phyloP scores from a whole-genome alignment of 2,329 filamentous ascomycete genomes.

The Sclerotinia sclerotiorum region DNA sequence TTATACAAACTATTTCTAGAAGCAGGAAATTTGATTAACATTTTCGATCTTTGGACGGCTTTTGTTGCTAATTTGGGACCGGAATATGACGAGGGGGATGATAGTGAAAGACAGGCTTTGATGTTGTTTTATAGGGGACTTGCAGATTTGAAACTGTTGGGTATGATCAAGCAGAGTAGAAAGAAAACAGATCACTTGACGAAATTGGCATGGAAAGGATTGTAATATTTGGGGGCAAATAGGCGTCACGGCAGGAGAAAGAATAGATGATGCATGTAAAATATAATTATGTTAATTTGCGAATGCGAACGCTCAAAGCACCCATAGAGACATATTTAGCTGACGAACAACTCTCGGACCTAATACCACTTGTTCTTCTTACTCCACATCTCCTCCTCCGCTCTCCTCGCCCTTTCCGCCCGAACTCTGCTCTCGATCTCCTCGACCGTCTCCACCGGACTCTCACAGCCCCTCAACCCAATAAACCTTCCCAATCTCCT shows the following conservation, averaged over 20 bases:
- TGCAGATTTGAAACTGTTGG: constrained; percentile 81
- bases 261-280: neutral
- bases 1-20: constrained; percentile 79
- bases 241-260: neutral
- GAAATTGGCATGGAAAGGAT: constrained; percentile 78
- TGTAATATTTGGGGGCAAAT: constrained; percentile 45
- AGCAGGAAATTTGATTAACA: constrained; percentile 73
- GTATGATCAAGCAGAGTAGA: constrained; percentile 83
- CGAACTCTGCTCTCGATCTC: constrained; percentile 44
- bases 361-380: constrained; percentile 36
- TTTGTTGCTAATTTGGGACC: constrained; percentile 61
- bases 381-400: constrained; percentile 32
- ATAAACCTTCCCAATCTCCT: constrained; percentile 73
- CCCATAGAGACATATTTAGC: neutral
- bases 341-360: neutral
- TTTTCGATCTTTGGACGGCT: constrained; percentile 76
- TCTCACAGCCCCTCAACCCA: constrained; percentile 63
- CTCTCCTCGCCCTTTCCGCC: constrained; percentile 43
- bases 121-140: constrained; percentile 82
- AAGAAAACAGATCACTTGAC: constrained; percentile 92
- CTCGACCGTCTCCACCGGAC: constrained; percentile 43
- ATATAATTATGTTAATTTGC: constrained; percentile 7
- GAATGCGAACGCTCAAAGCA: neutral
- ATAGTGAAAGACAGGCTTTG: constrained; percentile 57
- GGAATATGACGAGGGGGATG: constrained; percentile 39